Conservation (phyloP, 805 yeast genomes). For the Pichia occidentalis region DNA sequence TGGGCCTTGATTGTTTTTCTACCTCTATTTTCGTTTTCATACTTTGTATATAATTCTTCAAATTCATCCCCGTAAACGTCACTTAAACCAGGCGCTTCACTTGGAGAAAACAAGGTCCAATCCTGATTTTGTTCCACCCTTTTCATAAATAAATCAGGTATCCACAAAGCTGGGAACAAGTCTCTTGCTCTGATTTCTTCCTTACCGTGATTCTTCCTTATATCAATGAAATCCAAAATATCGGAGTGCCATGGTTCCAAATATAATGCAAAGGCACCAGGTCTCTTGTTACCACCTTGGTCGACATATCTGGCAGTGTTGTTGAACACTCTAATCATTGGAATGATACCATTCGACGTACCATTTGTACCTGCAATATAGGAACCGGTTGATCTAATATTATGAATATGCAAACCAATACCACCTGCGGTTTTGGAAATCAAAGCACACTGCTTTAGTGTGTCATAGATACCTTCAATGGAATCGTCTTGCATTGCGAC, state of each 20-base stretch:
- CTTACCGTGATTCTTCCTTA: constrained; percentile 58
- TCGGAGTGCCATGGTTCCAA: constrained; percentile 62
- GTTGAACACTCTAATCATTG: constrained; percentile 58
- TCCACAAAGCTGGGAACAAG: constrained; percentile 58
- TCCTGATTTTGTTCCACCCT: constrained; percentile 49
- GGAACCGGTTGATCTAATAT: constrained; percentile 53
- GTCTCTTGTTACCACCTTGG: constrained; percentile 62
- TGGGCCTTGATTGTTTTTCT: constrained; percentile 48
- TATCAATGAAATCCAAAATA: constrained; percentile 51
- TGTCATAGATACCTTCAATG: constrained; percentile 56
- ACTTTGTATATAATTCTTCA: constrained; percentile 42
- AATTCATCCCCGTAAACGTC: constrained; percentile 54
- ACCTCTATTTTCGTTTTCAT: constrained; percentile 47
- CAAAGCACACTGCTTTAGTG: constrained; percentile 54
- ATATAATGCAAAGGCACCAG: constrained; percentile 58
- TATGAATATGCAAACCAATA: constrained; percentile 55
- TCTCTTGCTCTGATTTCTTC: constrained; percentile 60
- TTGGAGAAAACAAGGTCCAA: constrained; percentile 56
- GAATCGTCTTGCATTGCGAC: constrained; percentile 61
- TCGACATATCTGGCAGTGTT: constrained; percentile 59
- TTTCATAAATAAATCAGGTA: constrained; percentile 57
- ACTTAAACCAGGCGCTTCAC: constrained; percentile 50
- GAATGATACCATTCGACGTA: constrained; percentile 55
- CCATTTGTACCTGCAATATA: constrained; percentile 60
- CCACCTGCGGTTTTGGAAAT: constrained; percentile 61